A percentile compares a stretch with the other conserved stretches of the same genome.
Conservation (phyloP, 257 asterid species). For the Salvia hispanica region DNA sequence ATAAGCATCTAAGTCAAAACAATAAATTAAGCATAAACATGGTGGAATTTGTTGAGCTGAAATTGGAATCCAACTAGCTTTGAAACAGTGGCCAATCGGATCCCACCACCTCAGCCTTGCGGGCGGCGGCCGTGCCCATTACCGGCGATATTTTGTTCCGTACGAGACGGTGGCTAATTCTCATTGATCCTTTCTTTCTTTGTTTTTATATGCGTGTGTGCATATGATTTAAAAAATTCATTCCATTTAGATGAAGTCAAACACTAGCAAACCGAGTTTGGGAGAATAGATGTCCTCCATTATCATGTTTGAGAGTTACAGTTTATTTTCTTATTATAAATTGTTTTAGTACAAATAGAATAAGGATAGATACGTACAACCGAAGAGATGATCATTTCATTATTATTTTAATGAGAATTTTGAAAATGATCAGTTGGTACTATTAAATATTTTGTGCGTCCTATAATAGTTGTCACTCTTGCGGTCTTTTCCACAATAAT, state of each 20-base stretch:
- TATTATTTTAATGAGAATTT: too few relatives aligned
- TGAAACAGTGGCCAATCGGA: constrained; percentile 25
- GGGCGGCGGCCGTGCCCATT: constrained; percentile 1
- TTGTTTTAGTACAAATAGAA: too few relatives aligned
- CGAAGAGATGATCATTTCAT: too few relatives aligned
- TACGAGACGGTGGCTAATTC: constrained; percentile 20
- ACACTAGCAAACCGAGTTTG: background rate
- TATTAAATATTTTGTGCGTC: too few relatives aligned
- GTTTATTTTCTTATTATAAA: too few relatives aligned
- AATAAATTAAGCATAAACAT: background rate
- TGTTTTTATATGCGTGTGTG: too few relatives aligned
- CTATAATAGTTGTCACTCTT: too few relatives aligned
- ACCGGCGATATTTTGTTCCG: constrained; percentile 7
- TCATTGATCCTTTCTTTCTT: constrained; percentile 11
- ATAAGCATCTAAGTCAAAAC: too few relatives aligned
- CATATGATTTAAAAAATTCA: too few relatives aligned
- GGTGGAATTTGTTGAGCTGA: constrained; percentile 4
- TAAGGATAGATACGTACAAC: too few relatives aligned
- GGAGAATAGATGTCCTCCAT: background rate
- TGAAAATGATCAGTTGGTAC: too few relatives aligned
- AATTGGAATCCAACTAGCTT: constrained; percentile 1
- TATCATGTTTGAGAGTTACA: background rate
- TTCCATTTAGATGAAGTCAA: background rate
- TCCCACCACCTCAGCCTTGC: constrained; percentile 13
- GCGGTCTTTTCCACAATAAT: too few relatives aligned